Percentiles rank a stretch among this genome's conserved stretches.
Conservation (phyloP, 2,329 filamentous ascomycete species). For the Monosporascus sp. region DNA sequence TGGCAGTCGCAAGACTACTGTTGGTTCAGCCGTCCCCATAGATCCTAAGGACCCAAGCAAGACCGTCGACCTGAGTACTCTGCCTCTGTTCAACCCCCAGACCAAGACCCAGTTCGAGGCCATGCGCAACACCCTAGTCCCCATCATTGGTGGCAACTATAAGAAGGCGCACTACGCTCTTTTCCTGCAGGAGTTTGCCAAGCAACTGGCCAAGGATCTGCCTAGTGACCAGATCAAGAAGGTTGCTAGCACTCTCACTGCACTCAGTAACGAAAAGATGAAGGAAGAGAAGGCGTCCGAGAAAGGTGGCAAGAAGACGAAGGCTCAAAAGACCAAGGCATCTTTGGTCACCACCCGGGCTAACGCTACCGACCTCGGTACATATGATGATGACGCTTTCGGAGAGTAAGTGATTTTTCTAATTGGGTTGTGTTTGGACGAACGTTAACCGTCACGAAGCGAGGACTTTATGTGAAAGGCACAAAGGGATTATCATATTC, state of each 20-base stretch:
- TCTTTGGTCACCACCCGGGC: constrained; percentile 63
- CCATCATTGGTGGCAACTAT: constrained; percentile 65
- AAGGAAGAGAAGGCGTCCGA: constrained; percentile 94
- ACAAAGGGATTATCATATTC: constrained; percentile 9
- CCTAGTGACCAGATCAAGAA: constrained; percentile 96
- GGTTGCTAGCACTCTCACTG: constrained; percentile 79
- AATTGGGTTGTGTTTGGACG: background rate
- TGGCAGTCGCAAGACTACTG: constrained; percentile 60
- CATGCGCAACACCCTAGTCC: constrained; percentile 72
- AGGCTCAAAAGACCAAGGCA: constrained; percentile 93
- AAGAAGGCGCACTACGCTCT: constrained; percentile 89
- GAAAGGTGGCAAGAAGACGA: constrained; percentile 93
- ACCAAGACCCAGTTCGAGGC: constrained; percentile 82
- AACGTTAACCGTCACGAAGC: constrained; percentile 31
- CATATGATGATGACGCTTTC: constrained; percentile 74
- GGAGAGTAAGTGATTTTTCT: constrained; percentile 64
- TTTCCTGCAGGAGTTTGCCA: constrained; percentile 87
- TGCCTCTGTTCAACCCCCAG: constrained; percentile 82
- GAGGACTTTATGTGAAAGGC: constrained; percentile 67
- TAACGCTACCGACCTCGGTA: constrained; percentile 61
- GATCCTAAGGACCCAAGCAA: constrained; percentile 69
- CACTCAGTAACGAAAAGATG: constrained; percentile 94
- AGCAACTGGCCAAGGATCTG: constrained; percentile 80
- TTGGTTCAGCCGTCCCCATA: constrained; percentile 59
- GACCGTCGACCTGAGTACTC: constrained; percentile 71